A percentile compares a stretch with the other conserved stretches of the same genome.
These are phyloP conservation scores for Apiospora marii DNA, from an alignment of 2,329 filamentous ascomycete genomes.

Conservation along the genomic window DNA sequence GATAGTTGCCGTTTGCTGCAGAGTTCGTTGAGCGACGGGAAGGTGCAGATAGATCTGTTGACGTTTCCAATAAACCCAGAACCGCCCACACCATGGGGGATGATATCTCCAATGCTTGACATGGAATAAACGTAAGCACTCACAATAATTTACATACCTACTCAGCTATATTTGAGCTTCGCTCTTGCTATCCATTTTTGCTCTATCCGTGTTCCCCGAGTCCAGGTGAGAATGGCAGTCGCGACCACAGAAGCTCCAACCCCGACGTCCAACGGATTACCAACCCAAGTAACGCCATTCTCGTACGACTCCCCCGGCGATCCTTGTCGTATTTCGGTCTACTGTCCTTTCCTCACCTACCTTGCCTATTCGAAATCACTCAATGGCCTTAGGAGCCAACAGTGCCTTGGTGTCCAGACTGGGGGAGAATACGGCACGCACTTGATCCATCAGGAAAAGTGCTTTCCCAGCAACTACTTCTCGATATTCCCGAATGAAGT, in stretches of 20 bases:
- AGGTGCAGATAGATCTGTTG: background rate
- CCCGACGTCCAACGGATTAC: background rate
- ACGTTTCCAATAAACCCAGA: background rate
- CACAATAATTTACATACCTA: no score
- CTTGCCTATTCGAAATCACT: background rate
- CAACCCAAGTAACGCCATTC: conserved; percentile 22
- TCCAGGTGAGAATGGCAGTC: background rate
- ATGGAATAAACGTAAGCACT: background rate
- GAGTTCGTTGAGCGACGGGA: background rate
- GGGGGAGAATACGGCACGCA: background rate
- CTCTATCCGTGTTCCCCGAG: no score
- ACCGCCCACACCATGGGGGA: background rate
- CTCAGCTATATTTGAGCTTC: background rate
- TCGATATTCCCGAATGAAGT: background rate
- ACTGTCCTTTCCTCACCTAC: background rate
- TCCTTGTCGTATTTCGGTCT: conserved; percentile 6
- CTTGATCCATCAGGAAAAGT: background rate
- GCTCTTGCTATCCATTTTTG: background rate
- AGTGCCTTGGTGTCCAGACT: conserved; percentile 2
- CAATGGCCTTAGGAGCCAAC: background rate
- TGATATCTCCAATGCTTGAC: background rate
- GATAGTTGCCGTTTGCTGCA: background rate
- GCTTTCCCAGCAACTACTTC: conserved; percentile 20
- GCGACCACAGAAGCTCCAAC: background rate
- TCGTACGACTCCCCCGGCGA: conserved; percentile 7